Evolutionary conservation across 768 basidiomycete genomes (phyloP).

Genomic region (Pleurotus tuoliensis): DNA sequence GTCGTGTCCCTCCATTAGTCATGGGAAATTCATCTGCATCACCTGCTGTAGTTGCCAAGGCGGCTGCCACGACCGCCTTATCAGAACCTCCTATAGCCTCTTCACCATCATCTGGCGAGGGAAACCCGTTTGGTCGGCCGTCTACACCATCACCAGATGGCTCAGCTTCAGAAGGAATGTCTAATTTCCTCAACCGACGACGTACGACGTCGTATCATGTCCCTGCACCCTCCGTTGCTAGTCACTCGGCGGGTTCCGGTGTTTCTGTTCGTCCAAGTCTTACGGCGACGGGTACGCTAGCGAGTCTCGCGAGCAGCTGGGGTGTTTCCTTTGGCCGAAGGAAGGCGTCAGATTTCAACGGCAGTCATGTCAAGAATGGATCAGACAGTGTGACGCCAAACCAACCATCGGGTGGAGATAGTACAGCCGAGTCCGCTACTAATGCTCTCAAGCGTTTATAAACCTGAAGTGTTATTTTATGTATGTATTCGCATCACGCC

Average conservation of each 20-base stretch:
- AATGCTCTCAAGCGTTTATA: slow-evolving; percentile 36
- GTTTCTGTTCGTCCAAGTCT: slow-evolving; percentile 25
- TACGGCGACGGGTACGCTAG: slow-evolving; percentile 49
- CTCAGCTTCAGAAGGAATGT: slow-evolving; percentile 59
- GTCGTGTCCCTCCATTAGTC: slow-evolving; percentile 47
- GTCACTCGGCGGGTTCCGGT: slow-evolving; percentile 22
- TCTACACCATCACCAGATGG: slow-evolving; percentile 58
- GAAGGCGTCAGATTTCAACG: slow-evolving; percentile 33
- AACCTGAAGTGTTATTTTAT: neutral
- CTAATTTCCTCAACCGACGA: slow-evolving; percentile 41
- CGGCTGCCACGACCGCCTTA: slow-evolving; percentile 63
- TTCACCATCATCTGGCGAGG: slow-evolving; percentile 39
- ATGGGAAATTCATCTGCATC: slow-evolving; percentile 45
- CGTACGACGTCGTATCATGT: slow-evolving; percentile 61
- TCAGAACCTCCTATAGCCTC: slow-evolving; percentile 50
- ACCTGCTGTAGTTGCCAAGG: slow-evolving; percentile 45
- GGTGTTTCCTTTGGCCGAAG: slow-evolving; percentile 61
- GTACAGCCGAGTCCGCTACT: slow-evolving; percentile 29
- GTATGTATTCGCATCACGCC: no score
- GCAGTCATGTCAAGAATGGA: slow-evolving; percentile 20
- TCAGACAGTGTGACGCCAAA: slow-evolving; percentile 19
- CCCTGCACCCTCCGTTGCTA: slow-evolving; percentile 41
- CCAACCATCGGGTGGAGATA: slow-evolving; percentile 12
- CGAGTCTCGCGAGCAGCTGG: slow-evolving; percentile 61
- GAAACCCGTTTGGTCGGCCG: slow-evolving; percentile 35